A percentile compares a stretch with the other conserved stretches of the same genome.
Evolutionary conservation across 306 rosid species (phyloP).

Genomic region (Mimosa pudica): DNA sequence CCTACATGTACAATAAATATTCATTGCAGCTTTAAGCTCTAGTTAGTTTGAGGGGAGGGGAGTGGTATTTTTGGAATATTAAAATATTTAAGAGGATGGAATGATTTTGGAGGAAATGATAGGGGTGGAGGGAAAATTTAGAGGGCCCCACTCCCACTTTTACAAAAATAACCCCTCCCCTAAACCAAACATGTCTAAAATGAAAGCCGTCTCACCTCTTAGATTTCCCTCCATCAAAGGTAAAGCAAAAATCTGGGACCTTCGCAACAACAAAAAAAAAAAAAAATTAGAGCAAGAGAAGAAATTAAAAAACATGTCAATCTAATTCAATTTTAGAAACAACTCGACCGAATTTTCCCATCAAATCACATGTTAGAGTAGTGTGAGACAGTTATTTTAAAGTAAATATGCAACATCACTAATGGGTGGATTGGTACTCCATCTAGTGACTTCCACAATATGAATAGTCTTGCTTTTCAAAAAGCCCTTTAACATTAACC

Average conservation of each 20-base stretch:
- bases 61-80: too few species aligned
- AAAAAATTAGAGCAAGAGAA: not conserved
- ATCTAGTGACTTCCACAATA: too few species aligned
- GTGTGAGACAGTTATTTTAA: not conserved
- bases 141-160: too few species aligned
- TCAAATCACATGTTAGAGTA: not conserved
- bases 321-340: not conserved
- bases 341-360: slow-evolving; percentile 18
- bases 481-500: too few species aligned
- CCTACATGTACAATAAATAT: slow-evolving; percentile 41
- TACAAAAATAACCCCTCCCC: too few species aligned
- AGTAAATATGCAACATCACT: too few species aligned
- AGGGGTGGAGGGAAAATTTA: too few species aligned
- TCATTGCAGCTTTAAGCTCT: not conserved
- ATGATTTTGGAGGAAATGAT: too few species aligned
- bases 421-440: too few species aligned
- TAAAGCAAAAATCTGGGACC: slow-evolving; percentile 82
- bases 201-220: slow-evolving; percentile 58
- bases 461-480: too few species aligned
- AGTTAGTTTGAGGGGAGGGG: too few species aligned
- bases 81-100: too few species aligned
- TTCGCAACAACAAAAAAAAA: not conserved
- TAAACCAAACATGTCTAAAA: not conserved
- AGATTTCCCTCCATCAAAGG: slow-evolving; percentile 76
- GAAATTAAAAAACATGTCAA: not conserved